Evolutionary conservation across 106 monocot genomes (phyloP), one percentile per base, ranked within the genome.

Genomic region (Dactylorhiza incarnata): DNA sequence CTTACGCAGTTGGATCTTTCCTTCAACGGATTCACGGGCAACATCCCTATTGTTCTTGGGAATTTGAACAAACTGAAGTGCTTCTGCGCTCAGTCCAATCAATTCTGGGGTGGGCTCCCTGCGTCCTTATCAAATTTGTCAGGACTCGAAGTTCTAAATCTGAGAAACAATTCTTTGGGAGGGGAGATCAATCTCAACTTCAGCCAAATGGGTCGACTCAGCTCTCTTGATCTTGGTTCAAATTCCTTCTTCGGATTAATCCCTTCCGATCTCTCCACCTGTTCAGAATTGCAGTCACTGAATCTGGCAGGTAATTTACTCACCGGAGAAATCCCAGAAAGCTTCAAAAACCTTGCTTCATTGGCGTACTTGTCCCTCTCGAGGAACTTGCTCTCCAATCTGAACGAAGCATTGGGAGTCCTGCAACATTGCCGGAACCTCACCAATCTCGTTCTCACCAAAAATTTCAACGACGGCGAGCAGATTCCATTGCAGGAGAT

Each of bases 1-100:
- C 90, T 96, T 73, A 69, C 80, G 19, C 61, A 81, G 6, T 73
- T 96, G 58, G 96, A 96, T 77, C 26, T 93, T 58, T 96, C 96
- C 0, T 48, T 49, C 0, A 96, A 96, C 67, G 22, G n/a, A 11
- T 96, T 96, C 73, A 76, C 79, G 1, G 93, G 93, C 1, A n/a
- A 19, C 3, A 78, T 96, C 10, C 96, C 93, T 0, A 82, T 91
- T 84, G 78, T 84, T 68, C 84, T 96, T 77, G 79, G 77, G 51
- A 75, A 68, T 11, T 70, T 96, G 4, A 70, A 9, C 37, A 83
- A 74, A 51, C 78, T 96, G 47, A 67, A 84, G 72, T 78, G 26
- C 20, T 80, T 96, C 6, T 73, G 76, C 43, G 84, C 78, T 56
- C 43, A 84, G 11, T 79, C 80, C 7, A 94, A 94, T 51, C 51